Evolutionary conservation across 371 early-diverging fungal species (phyloP), one percentile per base, ranked within the genome.

Genomic region (Lichtheimia hyalospora): DNA sequence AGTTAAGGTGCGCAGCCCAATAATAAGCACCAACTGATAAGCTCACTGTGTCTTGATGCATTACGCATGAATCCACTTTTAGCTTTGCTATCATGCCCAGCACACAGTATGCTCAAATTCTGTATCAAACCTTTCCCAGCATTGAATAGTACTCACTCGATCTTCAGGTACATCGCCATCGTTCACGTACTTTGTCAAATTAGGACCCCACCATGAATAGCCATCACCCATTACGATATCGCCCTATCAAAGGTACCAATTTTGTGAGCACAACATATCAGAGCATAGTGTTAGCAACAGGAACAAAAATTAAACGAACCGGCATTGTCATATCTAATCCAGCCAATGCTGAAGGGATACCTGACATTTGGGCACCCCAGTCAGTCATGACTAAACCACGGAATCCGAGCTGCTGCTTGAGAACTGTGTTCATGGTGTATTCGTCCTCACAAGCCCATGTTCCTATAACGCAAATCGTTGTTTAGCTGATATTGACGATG

Each of bases 281-380:
- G 25, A 10, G 49, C 16, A 40, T 46, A 34, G 34, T 2, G 34
- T 10, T 8, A 28, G 10, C 10, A 8, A 34, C 10, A 34, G 1
- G 10, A 10, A 34, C 6, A 34, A 10, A 8, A 25, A 25, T 25
- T 25, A 34, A 27, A 54, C 52, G 63, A 21, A 79, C 78, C 46
- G 84, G 81, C 83, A 84, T 82, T 42, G 75, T 72, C 76, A 83
- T 74, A 60, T 79, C 84, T 21, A 77, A 50, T 16, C 83, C 78
- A 24, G 62, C 72, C 48, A 73, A 67, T 7, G 64, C 75, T 18
- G 73, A 56, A 18, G 49, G 64, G 24, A 41, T 51, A 10, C 58
- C 58, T 16, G 68, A 68, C 48, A 55, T 54, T n/a, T 66, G 60
- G 40, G 73, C 73, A 16, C 60, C 56, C 71, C 72, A 72, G 24